Evolutionary conservation across 768 basidiomycete species (phyloP).

Genomic region (Leccinum arenicola): DNA sequence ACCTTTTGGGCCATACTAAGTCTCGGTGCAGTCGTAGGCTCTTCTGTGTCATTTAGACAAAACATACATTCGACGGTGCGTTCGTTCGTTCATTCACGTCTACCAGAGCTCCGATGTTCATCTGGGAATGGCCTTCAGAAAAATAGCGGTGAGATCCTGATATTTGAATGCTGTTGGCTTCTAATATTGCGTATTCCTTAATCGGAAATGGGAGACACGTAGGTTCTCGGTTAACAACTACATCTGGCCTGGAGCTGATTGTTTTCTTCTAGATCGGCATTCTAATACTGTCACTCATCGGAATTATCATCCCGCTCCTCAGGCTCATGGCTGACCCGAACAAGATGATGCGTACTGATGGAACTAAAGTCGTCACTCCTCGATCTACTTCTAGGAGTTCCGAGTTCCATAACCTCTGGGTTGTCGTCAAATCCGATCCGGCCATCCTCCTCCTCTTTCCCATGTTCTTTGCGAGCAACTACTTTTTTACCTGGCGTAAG

Average conservation of each 20-base stretch:
- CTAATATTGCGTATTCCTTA: constrained; percentile 18
- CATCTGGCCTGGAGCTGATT: not conserved
- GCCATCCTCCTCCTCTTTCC: constrained; percentile 74
- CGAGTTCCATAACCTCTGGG: constrained; percentile 67
- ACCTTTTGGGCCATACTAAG: constrained; percentile 84
- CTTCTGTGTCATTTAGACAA: constrained; percentile 68
- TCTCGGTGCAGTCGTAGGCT: constrained; percentile 71
- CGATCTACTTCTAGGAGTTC: constrained; percentile 73
- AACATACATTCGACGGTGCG: constrained; percentile 60
- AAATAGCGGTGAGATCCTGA: constrained; percentile 24
- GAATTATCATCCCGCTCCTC: constrained; percentile 58
- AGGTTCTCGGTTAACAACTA: constrained; percentile 20
- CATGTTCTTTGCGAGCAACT: constrained; percentile 79
- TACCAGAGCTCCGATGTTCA: not conserved
- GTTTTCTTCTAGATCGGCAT: constrained; percentile 36
- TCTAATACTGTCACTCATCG: constrained; percentile 64
- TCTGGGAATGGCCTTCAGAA: constrained; percentile 11
- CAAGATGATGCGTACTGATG: constrained; percentile 72
- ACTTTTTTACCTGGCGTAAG: constrained; percentile 80
- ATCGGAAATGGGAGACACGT: constrained; percentile 75
- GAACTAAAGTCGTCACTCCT: constrained; percentile 56
- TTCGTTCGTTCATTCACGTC: constrained; percentile 15
- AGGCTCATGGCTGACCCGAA: constrained; percentile 56
- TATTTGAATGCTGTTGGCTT: not conserved
- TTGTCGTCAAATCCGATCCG: constrained; percentile 65